Conservation (phyloP, 2,329 filamentous ascomycete species). For the Amesomyces nigricolor region DNA sequence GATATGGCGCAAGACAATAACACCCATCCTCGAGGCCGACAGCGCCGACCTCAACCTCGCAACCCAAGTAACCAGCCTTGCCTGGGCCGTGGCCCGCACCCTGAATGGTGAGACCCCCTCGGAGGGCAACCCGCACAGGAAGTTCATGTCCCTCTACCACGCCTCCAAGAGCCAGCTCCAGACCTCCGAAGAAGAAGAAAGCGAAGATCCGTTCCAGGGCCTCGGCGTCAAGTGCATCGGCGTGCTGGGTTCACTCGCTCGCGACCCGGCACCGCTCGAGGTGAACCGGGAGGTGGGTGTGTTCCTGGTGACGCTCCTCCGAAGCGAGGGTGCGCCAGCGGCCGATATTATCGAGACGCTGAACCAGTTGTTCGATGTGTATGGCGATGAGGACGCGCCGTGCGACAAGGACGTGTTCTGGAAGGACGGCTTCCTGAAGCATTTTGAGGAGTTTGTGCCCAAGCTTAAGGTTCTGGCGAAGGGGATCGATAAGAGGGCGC, state of each 20-base stretch:
- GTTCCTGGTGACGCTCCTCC: conserved; percentile 54
- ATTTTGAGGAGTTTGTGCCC: conserved; percentile 49
- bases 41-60: conserved; percentile 57
- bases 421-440: conserved; percentile 53
- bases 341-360: conserved; percentile 59
- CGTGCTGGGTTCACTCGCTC: conserved; percentile 58
- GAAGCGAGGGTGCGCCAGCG: conserved; percentile 41
- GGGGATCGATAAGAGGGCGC: conserved; percentile 54
- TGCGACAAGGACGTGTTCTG: conserved; percentile 61
- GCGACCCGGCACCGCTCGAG: conserved; percentile 46
- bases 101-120: conserved; percentile 46
- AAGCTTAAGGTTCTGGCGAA: conserved; percentile 54
- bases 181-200: conserved; percentile 19
- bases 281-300: conserved; percentile 59
- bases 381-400: conserved; percentile 53
- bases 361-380: conserved; percentile 63
- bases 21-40: conserved; percentile 53
- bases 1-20: conserved; percentile 54
- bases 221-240: conserved; percentile 63
- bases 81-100: conserved; percentile 58
- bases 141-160: conserved; percentile 61
- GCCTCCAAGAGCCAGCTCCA: conserved; percentile 43
- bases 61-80: conserved; percentile 58
- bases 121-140: conserved; percentile 49
- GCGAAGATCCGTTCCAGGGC: conserved; percentile 53